A percentile compares a stretch with the other conserved stretches of the same genome.
These are phyloP conservation scores for Petunia secreta DNA, from an alignment of 257 asterid genomes.

Conservation along the genomic window DNA sequence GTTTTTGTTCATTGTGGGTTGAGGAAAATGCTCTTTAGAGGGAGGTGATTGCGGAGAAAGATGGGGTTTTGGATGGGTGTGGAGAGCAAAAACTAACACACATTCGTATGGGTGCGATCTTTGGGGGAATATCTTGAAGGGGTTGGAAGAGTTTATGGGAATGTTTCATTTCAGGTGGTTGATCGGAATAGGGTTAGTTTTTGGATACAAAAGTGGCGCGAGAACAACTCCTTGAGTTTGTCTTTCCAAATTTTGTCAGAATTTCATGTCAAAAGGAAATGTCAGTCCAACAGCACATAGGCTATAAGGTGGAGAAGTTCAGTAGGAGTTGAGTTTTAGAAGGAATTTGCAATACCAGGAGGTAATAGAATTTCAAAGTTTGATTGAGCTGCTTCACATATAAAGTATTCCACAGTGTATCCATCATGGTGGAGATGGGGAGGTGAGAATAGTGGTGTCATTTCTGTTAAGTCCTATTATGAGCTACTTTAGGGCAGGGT, in stretches of 20 bases:
- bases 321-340: no score
- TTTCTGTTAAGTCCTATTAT: no score
- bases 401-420: no score
- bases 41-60: background rate
- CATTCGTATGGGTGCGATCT: background rate
- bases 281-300: no score
- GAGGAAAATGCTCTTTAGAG: background rate
- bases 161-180: background rate
- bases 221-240: background rate
- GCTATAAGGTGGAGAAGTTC: no score
- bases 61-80: background rate
- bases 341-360: no score
- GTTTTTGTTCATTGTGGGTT: background rate
- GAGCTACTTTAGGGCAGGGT: no score
- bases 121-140: background rate
- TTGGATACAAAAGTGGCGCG: background rate
- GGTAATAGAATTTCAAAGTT: background rate
- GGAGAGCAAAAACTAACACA: background rate
- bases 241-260: no score
- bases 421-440: background rate
- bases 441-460: no score
- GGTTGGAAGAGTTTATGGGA: background rate
- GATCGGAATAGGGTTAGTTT: background rate
- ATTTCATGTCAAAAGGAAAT: no score
- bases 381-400: no score